Base-by-base conservation (phyloP, 2,329 filamentous ascomycete genomes). In the Talaromyces sp. region DNA sequence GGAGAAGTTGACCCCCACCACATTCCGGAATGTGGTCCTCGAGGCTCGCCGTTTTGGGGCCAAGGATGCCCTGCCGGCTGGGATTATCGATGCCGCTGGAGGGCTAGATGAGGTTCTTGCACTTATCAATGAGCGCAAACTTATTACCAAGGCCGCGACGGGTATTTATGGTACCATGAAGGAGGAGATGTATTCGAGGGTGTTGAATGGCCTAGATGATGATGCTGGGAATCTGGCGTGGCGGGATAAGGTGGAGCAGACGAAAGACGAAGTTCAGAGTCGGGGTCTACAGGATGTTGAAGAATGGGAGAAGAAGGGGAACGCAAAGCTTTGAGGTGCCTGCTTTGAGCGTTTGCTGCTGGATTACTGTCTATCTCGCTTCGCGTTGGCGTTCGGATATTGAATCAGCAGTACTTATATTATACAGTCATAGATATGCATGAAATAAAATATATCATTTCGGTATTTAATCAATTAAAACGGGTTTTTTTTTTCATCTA, bases 151-250 rank as follows among this genome's bases (percentile, higher is more conserved):
- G 77, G 81, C 80, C 0, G 80, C 82, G 59, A 83, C 81, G 30
- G 85, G 85, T 10, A 83, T 89, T 22, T 93, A 91, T 68, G 86
- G 87, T 3, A 66, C 80, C 49, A 74, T 94, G 68, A 93, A 91
- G 79, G 76, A 80, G 56, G 89, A 92, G 74, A 87, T 93, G 84
- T 91, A 87, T 70, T 78, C 83, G 19, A 84, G 88, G 67, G 81
- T 83, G 6, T 68, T 91, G 30, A 80, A 70, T 14, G 76, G 84
- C 62, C 68, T 91, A 59, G 81, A 81, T 51, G 75, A 75, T 3
- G 77, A 81, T 51, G 74, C 73, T 24, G 75, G 79, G 60, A 82
- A 78, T 27, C 69, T 75, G 42, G 64, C 65, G 36, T 70, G 69
- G 56, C 67, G 70, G 42, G 67, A 65, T 30, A 77, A 80, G 56